phyloP scores from a whole-genome alignment of 179 eudicot species.

The Silene vulgaris region DNA sequence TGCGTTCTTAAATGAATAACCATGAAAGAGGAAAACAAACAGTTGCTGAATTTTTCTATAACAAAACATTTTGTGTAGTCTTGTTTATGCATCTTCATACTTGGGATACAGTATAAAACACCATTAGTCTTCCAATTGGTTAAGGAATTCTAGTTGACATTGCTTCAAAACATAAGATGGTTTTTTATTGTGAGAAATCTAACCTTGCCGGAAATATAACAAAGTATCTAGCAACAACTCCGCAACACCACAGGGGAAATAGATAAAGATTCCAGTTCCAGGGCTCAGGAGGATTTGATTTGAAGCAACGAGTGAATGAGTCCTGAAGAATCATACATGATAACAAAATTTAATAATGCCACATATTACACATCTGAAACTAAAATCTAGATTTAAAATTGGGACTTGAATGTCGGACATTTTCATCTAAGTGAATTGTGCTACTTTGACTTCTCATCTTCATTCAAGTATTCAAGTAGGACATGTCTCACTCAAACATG shows the following conservation, averaged over 20 bases:
- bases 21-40: neutral
- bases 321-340: slow-evolving; percentile 49
- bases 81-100: neutral
- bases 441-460: neutral
- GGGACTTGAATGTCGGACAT: neutral
- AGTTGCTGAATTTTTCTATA: neutral
- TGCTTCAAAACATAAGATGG: neutral
- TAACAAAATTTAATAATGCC: slow-evolving; percentile 1
- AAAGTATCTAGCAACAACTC: slow-evolving; percentile 72
- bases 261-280: slow-evolving; percentile 98
- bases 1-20: neutral
- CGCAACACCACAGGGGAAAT: slow-evolving; percentile 92
- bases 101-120: neutral
- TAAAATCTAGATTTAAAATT: neutral
- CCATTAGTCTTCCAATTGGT: neutral
- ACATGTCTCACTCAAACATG: slow-evolving; percentile 5
- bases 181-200: slow-evolving; percentile 16
- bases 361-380: neutral
- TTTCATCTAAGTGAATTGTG: neutral
- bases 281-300: slow-evolving; percentile 95
- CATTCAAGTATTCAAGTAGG: neutral
- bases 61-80: neutral
- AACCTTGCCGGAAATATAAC: slow-evolving; percentile 82
- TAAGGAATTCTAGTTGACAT: neutral
- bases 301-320: slow-evolving; percentile 96